These are phyloP conservation scores for Carex arenaria DNA, from an alignment of 202 grass and related monocot species.

Conservation along the genomic window DNA sequence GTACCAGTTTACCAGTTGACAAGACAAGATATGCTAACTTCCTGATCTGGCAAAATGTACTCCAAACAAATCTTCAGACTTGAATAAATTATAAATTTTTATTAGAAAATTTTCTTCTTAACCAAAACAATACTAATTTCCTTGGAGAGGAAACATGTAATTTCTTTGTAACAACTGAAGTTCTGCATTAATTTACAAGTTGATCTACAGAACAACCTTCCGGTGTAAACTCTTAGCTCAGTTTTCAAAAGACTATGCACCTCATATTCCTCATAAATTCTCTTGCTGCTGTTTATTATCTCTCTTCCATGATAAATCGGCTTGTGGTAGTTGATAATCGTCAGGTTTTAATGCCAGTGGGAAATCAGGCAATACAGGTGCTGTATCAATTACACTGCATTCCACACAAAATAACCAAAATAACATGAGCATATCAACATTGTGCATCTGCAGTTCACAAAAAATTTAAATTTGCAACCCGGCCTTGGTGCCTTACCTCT, in stretches of 20 bases:
- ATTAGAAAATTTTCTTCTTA: conserved; percentile 12
- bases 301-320: conserved; percentile 72
- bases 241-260: not conserved
- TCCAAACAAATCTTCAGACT: not conserved
- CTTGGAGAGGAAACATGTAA: conserved; percentile 14
- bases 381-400: conserved; percentile 58
- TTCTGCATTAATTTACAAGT: conserved; percentile 21
- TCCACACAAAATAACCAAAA: conserved; percentile 14
- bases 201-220: conserved; percentile 23
- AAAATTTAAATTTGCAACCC: not conserved
- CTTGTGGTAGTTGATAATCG: conserved; percentile 78
- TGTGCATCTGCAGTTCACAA: not conserved
- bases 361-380: conserved; percentile 83
- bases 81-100: not conserved
- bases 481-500: conserved; percentile 49
- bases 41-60: not conserved
- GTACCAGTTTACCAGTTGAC: not conserved
- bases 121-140: conserved; percentile 7
- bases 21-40: not conserved
- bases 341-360: conserved; percentile 84
- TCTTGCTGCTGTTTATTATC: conserved; percentile 30
- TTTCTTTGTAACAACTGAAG: conserved; percentile 11
- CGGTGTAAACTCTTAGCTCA: not conserved
- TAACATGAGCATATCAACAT: conserved; percentile 14
- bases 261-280: not conserved